These are phyloP conservation scores for Coemansia furcata DNA, from an alignment of 192 early-diverging fungal genomes.

Conservation along the genomic window DNA sequence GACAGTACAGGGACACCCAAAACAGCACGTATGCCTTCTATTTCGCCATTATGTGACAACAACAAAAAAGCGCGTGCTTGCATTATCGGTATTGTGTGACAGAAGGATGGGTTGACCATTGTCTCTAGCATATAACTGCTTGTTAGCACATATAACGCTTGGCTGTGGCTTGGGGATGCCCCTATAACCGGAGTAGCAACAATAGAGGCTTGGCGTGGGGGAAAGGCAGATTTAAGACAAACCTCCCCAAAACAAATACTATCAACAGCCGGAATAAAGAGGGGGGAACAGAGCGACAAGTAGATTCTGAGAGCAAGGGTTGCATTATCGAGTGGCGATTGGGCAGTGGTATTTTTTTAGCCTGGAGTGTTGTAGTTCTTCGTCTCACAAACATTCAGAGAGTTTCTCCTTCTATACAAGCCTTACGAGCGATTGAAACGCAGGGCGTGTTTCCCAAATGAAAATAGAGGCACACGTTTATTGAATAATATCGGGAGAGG, in stretches of 20 bases:
- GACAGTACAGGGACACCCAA: neutral
- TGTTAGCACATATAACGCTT: neutral
- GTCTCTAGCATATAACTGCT: conserved; percentile 2
- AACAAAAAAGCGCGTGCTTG: neutral
- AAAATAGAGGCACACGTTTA: neutral
- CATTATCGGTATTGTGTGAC: neutral
- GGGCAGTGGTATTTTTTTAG: neutral
- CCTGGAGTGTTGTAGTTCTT: neutral
- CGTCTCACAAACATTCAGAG: neutral
- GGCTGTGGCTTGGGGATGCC: neutral
- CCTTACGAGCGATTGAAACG: neutral
- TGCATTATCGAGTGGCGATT: neutral
- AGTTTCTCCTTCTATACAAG: neutral
- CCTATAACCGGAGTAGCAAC: conserved; percentile 3
- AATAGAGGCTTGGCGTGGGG: conserved; percentile 8
- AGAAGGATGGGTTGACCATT: neutral
- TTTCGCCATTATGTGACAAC: neutral
- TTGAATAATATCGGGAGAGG: neutral
- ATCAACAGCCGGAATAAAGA: neutral
- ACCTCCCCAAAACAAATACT: neutral
- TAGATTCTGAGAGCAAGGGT: neutral
- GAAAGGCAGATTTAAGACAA: neutral
- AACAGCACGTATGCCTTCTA: neutral
- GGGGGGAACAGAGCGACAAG: neutral
- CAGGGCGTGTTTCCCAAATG: neutral